A percentile compares a stretch with the other conserved stretches of the same genome.
Conservation (phyloP, 2,329 filamentous ascomycete genomes). For the Teratosphaeria epicoccoides region DNA sequence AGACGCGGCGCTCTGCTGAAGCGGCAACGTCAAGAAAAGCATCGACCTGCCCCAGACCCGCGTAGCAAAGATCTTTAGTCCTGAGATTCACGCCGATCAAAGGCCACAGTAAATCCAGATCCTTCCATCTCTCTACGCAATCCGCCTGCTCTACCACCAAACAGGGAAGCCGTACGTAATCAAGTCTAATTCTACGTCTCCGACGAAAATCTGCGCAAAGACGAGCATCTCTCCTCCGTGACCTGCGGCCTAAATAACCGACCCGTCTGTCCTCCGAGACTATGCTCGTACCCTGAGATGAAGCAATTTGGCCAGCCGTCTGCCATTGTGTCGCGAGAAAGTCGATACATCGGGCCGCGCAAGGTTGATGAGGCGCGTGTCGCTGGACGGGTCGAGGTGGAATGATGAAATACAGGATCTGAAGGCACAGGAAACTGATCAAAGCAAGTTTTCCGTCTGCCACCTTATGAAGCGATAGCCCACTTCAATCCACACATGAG, state of each 20-base stretch:
- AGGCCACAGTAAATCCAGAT: no score
- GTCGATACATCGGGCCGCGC: no score
- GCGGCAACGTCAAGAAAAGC: background rate
- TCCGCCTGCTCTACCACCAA: background rate
- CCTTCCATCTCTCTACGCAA: no score
- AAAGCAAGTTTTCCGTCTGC: no score
- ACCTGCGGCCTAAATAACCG: background rate
- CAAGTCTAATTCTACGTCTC: slow-evolving; percentile 1
- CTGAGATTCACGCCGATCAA: no score
- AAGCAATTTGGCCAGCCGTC: background rate
- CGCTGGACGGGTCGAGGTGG: background rate
- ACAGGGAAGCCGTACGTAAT: background rate
- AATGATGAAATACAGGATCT: background rate
- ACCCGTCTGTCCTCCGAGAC: background rate
- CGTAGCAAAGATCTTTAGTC: no score
- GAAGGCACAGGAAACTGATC: background rate
- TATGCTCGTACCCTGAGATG: background rate
- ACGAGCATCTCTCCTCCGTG: background rate
- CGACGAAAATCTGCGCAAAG: background rate
- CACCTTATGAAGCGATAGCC: no score
- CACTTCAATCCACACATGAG: no score
- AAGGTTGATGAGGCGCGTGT: background rate
- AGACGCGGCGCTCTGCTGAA: background rate
- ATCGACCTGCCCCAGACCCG: no score
- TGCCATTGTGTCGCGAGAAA: no score